Conservation (phyloP, 495 filamentous ascomycete species). For the Extremus antarcticus region DNA sequence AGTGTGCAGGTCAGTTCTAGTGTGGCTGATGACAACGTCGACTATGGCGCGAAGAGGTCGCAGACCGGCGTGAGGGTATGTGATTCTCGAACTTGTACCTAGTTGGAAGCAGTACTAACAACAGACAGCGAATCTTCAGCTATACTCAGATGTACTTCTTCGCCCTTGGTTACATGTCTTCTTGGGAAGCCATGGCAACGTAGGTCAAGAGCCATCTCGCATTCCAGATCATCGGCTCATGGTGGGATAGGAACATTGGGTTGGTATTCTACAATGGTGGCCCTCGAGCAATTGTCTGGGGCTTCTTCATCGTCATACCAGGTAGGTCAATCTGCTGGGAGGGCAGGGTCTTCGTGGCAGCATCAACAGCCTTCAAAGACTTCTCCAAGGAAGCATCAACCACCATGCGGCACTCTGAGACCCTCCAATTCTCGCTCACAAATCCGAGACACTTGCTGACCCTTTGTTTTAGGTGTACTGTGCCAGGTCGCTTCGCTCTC, state of each 20-base stretch:
- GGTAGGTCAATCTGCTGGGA: no score
- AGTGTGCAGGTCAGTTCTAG: not conserved
- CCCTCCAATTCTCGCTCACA: no score
- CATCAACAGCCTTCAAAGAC: no score
- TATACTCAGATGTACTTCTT: conserved; percentile 7
- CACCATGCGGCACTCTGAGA: no score
- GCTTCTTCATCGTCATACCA: conserved; percentile 10
- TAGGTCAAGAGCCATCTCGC: not conserved
- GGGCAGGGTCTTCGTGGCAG: no score
- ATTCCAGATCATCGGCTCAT: not conserved
- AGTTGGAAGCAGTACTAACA: no score
- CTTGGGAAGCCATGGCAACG: conserved; percentile 7
- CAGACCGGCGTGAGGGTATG: not conserved
- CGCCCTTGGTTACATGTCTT: conserved; percentile 9
- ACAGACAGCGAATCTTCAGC: conserved; percentile 9
- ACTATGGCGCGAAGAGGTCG: not conserved
- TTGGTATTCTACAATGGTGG: conserved; percentile 10
- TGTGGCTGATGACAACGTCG: not conserved
- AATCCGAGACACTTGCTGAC: no score
- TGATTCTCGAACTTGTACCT: not conserved
- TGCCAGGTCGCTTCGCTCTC: conserved; percentile 7
- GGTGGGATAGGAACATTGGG: conserved; percentile 3
- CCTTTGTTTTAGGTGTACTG: not conserved
- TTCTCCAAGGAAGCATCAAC: no score
- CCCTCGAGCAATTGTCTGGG: conserved; percentile 11